phyloP scores from a whole-genome alignment of 1,284 basidiomycete species.

The Sporisorium sorghi region DNA sequence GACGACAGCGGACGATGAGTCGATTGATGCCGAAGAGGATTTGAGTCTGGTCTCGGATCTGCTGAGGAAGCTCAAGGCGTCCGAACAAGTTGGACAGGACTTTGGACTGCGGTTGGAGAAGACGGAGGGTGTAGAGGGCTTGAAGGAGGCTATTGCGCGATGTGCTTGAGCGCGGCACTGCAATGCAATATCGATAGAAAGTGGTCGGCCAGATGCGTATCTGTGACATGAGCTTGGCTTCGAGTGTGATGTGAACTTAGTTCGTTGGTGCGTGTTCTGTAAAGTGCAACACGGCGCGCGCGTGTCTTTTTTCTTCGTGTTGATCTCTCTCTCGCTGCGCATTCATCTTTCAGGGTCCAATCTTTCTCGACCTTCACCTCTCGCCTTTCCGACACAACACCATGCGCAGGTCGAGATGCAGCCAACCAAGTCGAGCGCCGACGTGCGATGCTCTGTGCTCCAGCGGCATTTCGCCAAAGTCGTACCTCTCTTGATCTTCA shows the following conservation, averaged over 20 bases:
- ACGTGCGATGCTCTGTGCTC: slow-evolving; percentile 23
- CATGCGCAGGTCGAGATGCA: slow-evolving; percentile 13
- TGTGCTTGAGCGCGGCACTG: slow-evolving; percentile 7
- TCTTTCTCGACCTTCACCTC: background rate
- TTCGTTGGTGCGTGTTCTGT: slow-evolving; percentile 2
- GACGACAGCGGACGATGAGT: background rate
- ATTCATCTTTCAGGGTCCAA: slow-evolving; percentile 14
- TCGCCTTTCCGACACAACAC: background rate
- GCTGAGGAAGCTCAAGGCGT: slow-evolving; percentile 69
- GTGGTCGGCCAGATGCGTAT: background rate
- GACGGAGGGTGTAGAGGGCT: slow-evolving; percentile 75
- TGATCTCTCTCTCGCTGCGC: slow-evolving; percentile 15
- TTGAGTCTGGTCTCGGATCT: slow-evolving; percentile 68
- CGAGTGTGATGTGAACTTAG: background rate
- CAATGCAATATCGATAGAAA: too few relatives aligned
- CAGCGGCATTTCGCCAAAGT: slow-evolving; percentile 26
- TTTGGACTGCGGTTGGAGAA: slow-evolving; percentile 78
- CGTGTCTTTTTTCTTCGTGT: slow-evolving; percentile 6
- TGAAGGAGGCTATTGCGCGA: slow-evolving; percentile 71
- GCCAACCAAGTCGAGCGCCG: background rate
- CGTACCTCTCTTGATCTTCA: slow-evolving; percentile 20
- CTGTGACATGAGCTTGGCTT: background rate
- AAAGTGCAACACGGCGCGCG: slow-evolving; percentile 5
- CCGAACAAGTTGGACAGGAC: slow-evolving; percentile 64
- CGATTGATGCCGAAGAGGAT: background rate